Percentiles rank a stretch among this genome's conserved stretches.
phyloP scores from a whole-genome alignment of 495 filamentous ascomycete species.

The Rostrohypoxylon terebratum region DNA sequence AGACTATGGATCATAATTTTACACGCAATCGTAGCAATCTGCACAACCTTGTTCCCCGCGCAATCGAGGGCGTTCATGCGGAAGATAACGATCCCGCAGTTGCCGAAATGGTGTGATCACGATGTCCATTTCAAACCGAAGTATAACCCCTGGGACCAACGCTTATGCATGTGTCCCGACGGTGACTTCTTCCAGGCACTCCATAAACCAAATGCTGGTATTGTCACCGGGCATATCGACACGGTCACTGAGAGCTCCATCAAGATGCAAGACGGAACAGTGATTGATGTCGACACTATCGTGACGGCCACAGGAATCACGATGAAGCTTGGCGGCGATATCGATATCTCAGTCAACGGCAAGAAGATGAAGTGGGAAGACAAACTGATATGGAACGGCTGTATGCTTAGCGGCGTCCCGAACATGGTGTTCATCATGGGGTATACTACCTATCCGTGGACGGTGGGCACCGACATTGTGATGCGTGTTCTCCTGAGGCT shows the following conservation, averaged over 20 bases:
- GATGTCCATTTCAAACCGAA: conserved; percentile 77
- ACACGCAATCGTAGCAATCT: conserved; percentile 56
- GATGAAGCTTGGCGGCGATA: conserved; percentile 64
- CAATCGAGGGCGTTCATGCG: conserved; percentile 61
- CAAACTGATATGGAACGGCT: conserved; percentile 68
- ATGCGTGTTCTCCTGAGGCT: conserved; percentile 59
- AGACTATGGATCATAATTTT: conserved; percentile 4
- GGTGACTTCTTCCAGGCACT: conserved; percentile 78
- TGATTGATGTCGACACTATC: conserved; percentile 75
- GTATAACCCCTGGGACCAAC: conserved; percentile 81
- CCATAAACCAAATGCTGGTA: conserved; percentile 63
- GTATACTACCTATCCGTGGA: conserved; percentile 71
- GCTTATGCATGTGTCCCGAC: conserved; percentile 76
- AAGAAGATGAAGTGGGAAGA: conserved; percentile 57
- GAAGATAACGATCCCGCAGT: conserved; percentile 54
- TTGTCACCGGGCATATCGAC: conserved; percentile 78
- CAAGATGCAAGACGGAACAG: conserved; percentile 65
- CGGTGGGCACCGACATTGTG: conserved; percentile 67
- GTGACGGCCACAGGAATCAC: conserved; percentile 79
- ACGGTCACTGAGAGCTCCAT: conserved; percentile 70
- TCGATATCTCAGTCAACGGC: conserved; percentile 67
- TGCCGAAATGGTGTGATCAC: conserved; percentile 66
- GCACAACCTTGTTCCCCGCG: conserved; percentile 67
- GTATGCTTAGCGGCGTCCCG: conserved; percentile 70
- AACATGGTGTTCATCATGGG: conserved; percentile 68